phyloP scores from a whole-genome alignment of 139 green algal genomes.

The Marvania coccoides region DNA sequence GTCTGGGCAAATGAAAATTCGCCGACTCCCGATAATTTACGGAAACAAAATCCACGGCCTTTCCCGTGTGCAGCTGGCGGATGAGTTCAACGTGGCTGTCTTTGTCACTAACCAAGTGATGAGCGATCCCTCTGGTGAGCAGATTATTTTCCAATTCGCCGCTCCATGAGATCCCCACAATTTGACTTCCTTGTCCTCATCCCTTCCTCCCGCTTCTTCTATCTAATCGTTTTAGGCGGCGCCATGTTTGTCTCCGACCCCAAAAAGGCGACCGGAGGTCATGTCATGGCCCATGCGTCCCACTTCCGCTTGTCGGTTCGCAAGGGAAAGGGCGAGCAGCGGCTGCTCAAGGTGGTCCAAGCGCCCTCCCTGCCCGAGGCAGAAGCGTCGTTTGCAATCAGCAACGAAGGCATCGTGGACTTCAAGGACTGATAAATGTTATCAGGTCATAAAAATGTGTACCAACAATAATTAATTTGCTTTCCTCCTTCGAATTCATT shows the following conservation, averaged over 20 bases:
- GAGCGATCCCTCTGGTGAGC: slow-evolving; percentile 58
- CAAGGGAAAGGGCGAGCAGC: slow-evolving; percentile 87
- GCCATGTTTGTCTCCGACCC: slow-evolving; percentile 81
- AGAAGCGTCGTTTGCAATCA: slow-evolving; percentile 60
- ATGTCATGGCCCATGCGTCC: slow-evolving; percentile 77
- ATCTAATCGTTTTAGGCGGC: slow-evolving; percentile 21
- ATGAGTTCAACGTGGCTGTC: slow-evolving; percentile 88
- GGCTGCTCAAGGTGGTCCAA: slow-evolving; percentile 70
- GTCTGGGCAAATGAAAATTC: neutral
- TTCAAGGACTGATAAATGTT: slow-evolving; percentile 35
- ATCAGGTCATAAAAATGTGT: too few species aligned
- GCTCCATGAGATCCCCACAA: neutral
- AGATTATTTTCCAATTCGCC: too few species aligned
- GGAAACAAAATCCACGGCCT: neutral
- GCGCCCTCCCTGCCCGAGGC: slow-evolving; percentile 53
- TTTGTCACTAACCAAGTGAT: slow-evolving; percentile 88
- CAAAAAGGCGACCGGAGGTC: slow-evolving; percentile 63
- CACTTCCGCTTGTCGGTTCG: slow-evolving; percentile 55
- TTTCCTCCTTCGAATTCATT: too few species aligned
- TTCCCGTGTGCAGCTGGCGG: slow-evolving; percentile 49
- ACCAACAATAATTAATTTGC: too few species aligned
- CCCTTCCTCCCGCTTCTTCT: neutral
- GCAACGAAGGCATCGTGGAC: slow-evolving; percentile 31
- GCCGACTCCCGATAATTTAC: neutral
- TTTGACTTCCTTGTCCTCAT: neutral